phyloP scores from a whole-genome alignment of 192 early-diverging fungal genomes.

The Mortierella alpina region DNA sequence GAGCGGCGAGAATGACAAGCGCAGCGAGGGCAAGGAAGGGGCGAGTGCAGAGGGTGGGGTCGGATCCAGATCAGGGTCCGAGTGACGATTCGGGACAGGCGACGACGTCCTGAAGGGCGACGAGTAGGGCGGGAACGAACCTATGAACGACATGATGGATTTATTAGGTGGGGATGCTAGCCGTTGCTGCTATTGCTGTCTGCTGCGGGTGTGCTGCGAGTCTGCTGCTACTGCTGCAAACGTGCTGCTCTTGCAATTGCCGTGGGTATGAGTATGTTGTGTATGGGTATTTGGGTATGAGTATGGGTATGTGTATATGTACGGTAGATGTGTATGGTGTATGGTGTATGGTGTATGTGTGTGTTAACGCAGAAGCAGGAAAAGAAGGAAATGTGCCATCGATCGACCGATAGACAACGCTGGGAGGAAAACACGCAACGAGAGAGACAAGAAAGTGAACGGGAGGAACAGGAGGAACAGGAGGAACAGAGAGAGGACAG shows the following conservation, averaged over 20 bases:
- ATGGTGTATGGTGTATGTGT: too few relatives aligned
- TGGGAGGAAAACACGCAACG: neutral
- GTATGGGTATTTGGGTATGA: too few relatives aligned
- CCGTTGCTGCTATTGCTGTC: too few relatives aligned
- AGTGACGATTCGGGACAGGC: neutral
- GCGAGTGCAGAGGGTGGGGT: conserved; percentile 18
- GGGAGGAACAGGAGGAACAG: neutral
- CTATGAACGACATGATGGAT: conserved; percentile 26
- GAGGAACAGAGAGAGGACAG: neutral
- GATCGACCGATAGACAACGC: neutral
- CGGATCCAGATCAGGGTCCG: conserved; percentile 10
- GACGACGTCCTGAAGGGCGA: conserved; percentile 1
- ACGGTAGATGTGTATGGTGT: too few relatives aligned
- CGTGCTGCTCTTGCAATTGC: too few relatives aligned
- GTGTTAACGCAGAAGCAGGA: too few relatives aligned
- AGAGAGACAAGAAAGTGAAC: neutral
- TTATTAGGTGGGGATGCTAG: neutral
- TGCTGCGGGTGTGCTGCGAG: too few relatives aligned
- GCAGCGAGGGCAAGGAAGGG: conserved; percentile 34
- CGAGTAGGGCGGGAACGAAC: conserved; percentile 3
- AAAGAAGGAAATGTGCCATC: too few relatives aligned
- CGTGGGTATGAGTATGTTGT: too few relatives aligned
- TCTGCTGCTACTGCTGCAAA: too few relatives aligned
- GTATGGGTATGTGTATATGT: too few relatives aligned
- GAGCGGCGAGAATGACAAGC: conserved; percentile 46